Evolutionary conservation across 1,139 yeast species (phyloP), one percentile per base, ranked within the genome.

Genomic region (Blastobotrys malaysiensis): DNA sequence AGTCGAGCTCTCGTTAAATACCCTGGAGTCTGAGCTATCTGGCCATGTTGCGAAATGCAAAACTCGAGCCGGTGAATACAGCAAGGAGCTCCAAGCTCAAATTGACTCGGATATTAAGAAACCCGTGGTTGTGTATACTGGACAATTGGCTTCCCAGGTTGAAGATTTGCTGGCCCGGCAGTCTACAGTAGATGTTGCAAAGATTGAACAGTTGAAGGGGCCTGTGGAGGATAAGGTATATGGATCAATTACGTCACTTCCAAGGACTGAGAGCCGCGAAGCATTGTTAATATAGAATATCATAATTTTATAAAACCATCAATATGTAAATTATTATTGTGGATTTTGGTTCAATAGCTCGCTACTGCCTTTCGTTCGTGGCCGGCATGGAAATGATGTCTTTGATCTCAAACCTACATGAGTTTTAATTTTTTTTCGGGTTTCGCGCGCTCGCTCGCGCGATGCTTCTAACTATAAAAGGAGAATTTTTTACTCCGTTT

Each of bases 401-500:
- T 26, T 16, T 20, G 24, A 43, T 14, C 22, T 18, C 20, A 20
- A 43, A 43, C 22, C 6, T 43, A 13, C 21, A 20, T 43, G 5
- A 9, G 14, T 43, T n/a, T n/a, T 6, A 19, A 43, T 9, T 43
- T 20, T 26, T 43, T 43, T 19, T 43, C 22, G 45, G 14, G 45
- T n/a, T n/a, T n/a, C n/a, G n/a, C n/a, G n/a, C n/a, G n/a, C n/a
- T n/a, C 14, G 22, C 21, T 16, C 45, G 22, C 45, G 45, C 45
- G 14, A 4, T 9, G 4, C 31, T 9, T 20, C 44, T 43, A 24
- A 26, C 49, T 49, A 51, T 45, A 46, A 46, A 47, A 16, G 45
- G 18, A 22, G 20, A 43, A 26, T 24, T 47, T 51, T 48, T 45
- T 31, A 36, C 49, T 50, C 45, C 47, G 46, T 50, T 53, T 54